Evolutionary conservation across 2,329 filamentous ascomycete species (phyloP), one percentile per base, ranked within the genome.

Genomic region (Fusarium nematophilum): DNA sequence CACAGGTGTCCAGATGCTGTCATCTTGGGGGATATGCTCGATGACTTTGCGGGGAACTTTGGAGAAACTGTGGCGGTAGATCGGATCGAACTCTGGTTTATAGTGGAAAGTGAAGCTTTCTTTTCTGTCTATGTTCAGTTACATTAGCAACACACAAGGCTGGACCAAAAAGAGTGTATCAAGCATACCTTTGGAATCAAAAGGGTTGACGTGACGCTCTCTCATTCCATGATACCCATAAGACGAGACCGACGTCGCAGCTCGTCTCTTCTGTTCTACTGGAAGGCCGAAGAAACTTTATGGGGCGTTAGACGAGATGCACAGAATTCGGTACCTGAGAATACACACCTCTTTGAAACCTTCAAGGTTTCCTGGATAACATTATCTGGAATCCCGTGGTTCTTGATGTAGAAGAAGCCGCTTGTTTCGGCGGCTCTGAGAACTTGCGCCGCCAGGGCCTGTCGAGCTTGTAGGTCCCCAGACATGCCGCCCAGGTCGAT

Each of bases 331-430:
- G 9, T 6, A 23, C 18, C 11, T 3, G 8, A 1, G 9, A n/a
- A 9, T 4, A 5, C 23, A 21, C 9, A 23, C 47, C 37, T 42
- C 21, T 11, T 40, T 53, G 2, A 27, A 23, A 8, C 71, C 74
- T 3, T 61, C 36, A 14, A 76, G 70, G 0, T 73, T 75, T 2
- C 63, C 55, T 5, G 68, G 4, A 68, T 72, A 13, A 69, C 47
- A 27, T 69, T 64, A 1, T 72, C 37, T 0, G 75, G 52, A 21
- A 84, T 78, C 4, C 81, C 78, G 54, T 84, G 82, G 50, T 83
- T 81, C 55, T 73, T 75, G 53, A 85, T 75, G 70, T 85, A 85
- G 70, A 86, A 85, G 72, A 86, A 86, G 2, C 82, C 83, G 1
- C 73, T 83, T 25, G 76, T 80, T 11, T 79, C 76, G 5, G 82